Base-by-base conservation (phyloP, 2,329 filamentous ascomycete genomes). In the Gyromitra esculenta region DNA sequence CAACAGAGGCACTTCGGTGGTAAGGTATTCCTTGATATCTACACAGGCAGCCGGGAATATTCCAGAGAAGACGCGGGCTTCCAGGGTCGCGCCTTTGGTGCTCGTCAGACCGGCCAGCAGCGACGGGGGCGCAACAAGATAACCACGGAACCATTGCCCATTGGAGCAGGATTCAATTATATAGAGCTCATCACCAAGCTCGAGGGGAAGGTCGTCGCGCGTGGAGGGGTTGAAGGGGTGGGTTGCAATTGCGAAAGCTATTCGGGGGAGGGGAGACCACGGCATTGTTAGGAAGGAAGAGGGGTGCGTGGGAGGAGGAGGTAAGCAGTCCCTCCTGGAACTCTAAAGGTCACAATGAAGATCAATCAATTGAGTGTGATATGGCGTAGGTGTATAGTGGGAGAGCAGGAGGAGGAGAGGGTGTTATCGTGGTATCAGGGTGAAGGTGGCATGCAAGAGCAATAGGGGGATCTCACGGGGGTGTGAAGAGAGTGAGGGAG, bases 131-230 rank as follows among this genome's bases (percentile, higher is more conserved):
- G 96, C 94, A 80, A 99, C 92, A 76, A 99, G 88, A 84, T 99
- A 99, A 75, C 96, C 96, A 70, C 96, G 91, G 84, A 95, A 92
- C 96, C 96, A 99, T 83, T 93, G 89, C 81, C 92, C 92, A 84
- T 97, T 90, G 48, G 83, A 84, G 25, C 93, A 91, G 50, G 95
- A 96, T 85, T 98, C 93, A 82, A 99, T 97, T 80, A 99, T 96
- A 85, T 99, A 99, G 79, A 99, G 87, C 85, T 99, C 96, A 88
- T 99, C 96, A 83, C 96, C 96, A 79, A 99, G 93, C 84, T 99
- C 94, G 83, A 99, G 91, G 8, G 96, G 96, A 21, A 99, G 90
- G 84, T 99, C 96, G 83, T 94, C 92, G 69, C 94, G 90, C 79
- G 91, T 91, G 76, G 92, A 91, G 77, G 96, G 92, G 81, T 92